phyloP scores from a whole-genome alignment of 2,329 filamentous ascomycete genomes.

The Colletotrichum lini region DNA sequence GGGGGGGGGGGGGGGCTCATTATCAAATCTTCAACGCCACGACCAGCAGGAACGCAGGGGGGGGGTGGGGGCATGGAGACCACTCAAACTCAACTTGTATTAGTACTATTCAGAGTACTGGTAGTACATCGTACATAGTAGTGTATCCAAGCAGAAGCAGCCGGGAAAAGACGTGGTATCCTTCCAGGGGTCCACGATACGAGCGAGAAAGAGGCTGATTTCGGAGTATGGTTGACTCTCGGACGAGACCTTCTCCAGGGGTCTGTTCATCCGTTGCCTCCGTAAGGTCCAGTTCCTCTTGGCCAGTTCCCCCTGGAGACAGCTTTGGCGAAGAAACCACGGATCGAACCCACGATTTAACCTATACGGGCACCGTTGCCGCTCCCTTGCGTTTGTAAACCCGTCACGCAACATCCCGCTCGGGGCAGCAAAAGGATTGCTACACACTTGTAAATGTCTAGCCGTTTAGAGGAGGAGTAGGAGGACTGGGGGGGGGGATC shows the following conservation, averaged over 20 bases:
- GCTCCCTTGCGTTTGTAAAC: neutral
- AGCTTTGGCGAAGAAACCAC: neutral
- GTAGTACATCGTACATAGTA: too few species aligned
- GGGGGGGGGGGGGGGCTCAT: neutral
- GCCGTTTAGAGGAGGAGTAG: neutral
- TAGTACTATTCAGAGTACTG: too few species aligned
- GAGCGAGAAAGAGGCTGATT: too few species aligned
- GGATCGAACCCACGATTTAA: neutral
- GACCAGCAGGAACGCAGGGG: constrained; percentile 1
- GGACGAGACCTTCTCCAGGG: neutral
- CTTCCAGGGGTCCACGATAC: neutral
- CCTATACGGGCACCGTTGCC: neutral
- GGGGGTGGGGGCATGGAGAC: constrained; percentile 4
- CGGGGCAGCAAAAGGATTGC: neutral
- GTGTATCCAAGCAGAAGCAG: too few species aligned
- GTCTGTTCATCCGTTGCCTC: neutral
- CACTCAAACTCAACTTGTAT: constrained; percentile 13
- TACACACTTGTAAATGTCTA: neutral
- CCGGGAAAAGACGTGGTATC: too few species aligned
- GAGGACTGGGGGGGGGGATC: neutral
- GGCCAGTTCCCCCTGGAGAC: neutral
- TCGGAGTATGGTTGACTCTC: neutral
- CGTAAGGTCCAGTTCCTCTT: neutral
- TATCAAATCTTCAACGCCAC: constrained; percentile 9
- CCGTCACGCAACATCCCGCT: constrained; percentile 2